Conservation (phyloP, 1,284 basidiomycete species). For the Sphagnurus paluster region DNA sequence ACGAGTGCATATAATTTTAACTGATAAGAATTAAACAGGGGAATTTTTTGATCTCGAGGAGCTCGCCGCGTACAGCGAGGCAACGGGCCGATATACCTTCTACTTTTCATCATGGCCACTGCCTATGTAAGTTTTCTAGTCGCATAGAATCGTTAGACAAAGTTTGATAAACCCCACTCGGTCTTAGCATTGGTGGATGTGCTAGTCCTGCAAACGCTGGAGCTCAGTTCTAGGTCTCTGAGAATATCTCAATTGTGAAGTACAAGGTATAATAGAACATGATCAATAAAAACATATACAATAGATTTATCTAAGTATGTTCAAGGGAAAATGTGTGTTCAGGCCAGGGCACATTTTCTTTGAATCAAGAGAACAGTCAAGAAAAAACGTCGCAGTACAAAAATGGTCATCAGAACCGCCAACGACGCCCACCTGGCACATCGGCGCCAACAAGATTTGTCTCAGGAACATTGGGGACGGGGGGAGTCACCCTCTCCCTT, state of each 20-base stretch:
- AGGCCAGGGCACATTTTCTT: too few relatives aligned
- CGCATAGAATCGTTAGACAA: background rate
- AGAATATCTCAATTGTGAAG: too few relatives aligned
- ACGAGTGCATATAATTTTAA: background rate
- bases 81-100: constrained; percentile 60
- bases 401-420: too few relatives aligned
- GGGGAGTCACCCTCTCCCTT: constrained; percentile 35
- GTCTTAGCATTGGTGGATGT: constrained; percentile 55
- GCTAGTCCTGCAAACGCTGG: constrained; percentile 70
- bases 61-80: constrained; percentile 53
- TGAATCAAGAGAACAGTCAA: too few relatives aligned
- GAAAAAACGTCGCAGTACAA: too few relatives aligned
- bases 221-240: constrained; percentile 11
- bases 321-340: too few relatives aligned
- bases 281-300: too few relatives aligned
- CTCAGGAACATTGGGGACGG: constrained; percentile 47
- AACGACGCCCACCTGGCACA: too few relatives aligned
- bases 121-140: constrained; percentile 48
- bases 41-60: constrained; percentile 70
- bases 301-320: too few relatives aligned
- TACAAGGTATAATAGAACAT: too few relatives aligned
- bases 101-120: constrained; percentile 74
- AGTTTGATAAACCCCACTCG: background rate
- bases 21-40: constrained; percentile 33
- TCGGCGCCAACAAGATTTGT: too few relatives aligned